Evolutionary conservation across 2,329 filamentous ascomycete genomes (phyloP).

Genomic region (Aaosphaeria arxii): DNA sequence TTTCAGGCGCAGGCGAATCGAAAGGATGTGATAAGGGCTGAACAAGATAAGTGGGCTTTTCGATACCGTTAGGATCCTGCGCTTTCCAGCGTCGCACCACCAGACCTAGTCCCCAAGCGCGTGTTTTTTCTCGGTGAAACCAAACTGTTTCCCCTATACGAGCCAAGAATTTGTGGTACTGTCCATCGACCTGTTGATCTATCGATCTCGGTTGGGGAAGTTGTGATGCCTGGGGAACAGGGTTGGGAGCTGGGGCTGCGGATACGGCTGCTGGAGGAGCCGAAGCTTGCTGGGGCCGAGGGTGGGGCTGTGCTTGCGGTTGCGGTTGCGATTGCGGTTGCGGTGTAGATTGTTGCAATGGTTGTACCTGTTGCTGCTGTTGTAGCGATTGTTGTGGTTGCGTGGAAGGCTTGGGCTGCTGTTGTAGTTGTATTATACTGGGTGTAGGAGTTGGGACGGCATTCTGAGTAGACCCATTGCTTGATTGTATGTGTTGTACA

Average conservation of each 20-base stretch:
- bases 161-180: conserved; percentile 49
- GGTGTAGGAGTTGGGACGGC: too few species aligned
- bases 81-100: conserved; percentile 46
- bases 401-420: conserved; percentile 3
- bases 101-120: conserved; percentile 54
- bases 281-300: conserved; percentile 5
- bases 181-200: conserved; percentile 51
- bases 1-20: conserved; percentile 36
- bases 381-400: conserved; percentile 3
- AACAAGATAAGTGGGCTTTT: conserved; percentile 39
- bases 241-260: conserved; percentile 26
- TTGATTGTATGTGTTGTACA: too few species aligned
- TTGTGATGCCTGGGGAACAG: conserved; percentile 2
- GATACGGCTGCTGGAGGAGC: conserved; percentile 20
- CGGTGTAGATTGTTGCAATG: too few species aligned
- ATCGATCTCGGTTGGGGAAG: conserved; percentile 39
- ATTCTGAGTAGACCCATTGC: too few species aligned
- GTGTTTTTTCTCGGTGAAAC: conserved; percentile 47
- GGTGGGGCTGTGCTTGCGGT: conserved; percentile 2
- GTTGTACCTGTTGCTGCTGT: too few species aligned
- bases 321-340: conserved; percentile 7
- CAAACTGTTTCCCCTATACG: conserved; percentile 56
- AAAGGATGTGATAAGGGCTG: conserved; percentile 50
- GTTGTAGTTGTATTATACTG: too few species aligned
- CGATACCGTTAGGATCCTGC: conserved; percentile 15